Evolutionary conservation across 2,329 filamentous ascomycete genomes (phyloP), one percentile per base, ranked within the genome.

Genomic region (Pseudocercospora cruenta): DNA sequence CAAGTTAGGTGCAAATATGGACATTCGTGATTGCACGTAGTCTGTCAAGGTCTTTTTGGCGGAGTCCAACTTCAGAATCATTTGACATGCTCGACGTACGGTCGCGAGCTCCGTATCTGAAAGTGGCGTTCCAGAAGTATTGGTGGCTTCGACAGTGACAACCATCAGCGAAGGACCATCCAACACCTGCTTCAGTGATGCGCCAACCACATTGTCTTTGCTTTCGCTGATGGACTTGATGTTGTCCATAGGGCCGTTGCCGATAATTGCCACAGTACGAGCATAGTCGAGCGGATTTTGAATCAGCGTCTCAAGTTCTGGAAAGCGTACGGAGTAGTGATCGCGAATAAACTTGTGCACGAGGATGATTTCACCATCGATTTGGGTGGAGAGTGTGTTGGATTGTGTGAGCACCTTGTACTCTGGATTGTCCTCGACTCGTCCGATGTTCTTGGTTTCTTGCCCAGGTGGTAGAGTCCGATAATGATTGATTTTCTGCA

Each of bases 1-100:
- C 62, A 98, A 81, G 74, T 99, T 99, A 0, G 95, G 95, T 4
- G 95, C 95, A 76, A 98, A 98, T 36, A 96, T 85, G 71, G 91
- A 95, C 92, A 99, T 98, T 68, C 95, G 91, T 39, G 94, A 97
- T 80, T 97, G 92, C 16, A 99, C 95, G 75, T 97, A 99, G 77
- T 95, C 91, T 1, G 92, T 96, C 62, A 99, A 85, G 0, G 89
- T 91, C 68, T 87, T 90, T 80, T 97, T 97, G 28, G 94, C 93
- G 70, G 86, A 89, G 77, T 98, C 93, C 9, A 99, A 88, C 43
- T 89, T 86, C n/a, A 98, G 84, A 9, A 92, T 90, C 88, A 96
- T 95, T 70, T 93, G 88, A 79, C 94, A 97, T 8, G 93, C 94
- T 60, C 87, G 85, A 28, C 90, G 82, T 21, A 97, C 90, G 26